phyloP scores from a whole-genome alignment of 2,329 filamentous ascomycete genomes.

The Falciphora oryzae region DNA sequence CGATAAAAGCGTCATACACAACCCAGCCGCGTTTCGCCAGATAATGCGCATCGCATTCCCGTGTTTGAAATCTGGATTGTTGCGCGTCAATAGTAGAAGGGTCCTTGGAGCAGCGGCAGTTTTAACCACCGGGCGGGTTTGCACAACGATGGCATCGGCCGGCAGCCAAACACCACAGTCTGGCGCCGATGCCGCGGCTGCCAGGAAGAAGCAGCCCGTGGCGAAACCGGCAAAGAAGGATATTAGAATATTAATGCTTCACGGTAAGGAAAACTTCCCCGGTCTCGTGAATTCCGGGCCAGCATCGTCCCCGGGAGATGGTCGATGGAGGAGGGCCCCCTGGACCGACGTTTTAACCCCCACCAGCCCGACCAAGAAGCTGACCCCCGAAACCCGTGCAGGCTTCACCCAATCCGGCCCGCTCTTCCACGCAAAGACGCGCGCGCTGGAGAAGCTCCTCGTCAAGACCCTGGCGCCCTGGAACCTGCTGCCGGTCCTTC shows the following conservation, averaged over 20 bases:
- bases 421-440: constrained; percentile 82
- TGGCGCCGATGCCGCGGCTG: background rate
- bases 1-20: background rate
- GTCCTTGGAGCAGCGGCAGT: background rate
- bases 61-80: background rate
- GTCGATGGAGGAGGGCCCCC: background rate
- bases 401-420: constrained; percentile 88
- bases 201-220: background rate
- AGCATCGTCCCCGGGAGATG: background rate
- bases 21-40: too few species aligned
- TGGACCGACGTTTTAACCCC: background rate
- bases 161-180: background rate
- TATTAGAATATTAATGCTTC: constrained; percentile 70
- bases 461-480: constrained; percentile 63
- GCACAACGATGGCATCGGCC: background rate
- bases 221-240: constrained; percentile 33
- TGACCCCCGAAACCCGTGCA: constrained; percentile 21
- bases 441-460: constrained; percentile 76
- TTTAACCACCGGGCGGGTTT: background rate
- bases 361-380: background rate
- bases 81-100: background rate
- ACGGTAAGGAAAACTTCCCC: constrained; percentile 42
- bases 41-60: background rate
- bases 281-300: background rate
- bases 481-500: constrained; percentile 46